Conservation (phyloP, 768 basidiomycete genomes). For the Mycena amicta region DNA sequence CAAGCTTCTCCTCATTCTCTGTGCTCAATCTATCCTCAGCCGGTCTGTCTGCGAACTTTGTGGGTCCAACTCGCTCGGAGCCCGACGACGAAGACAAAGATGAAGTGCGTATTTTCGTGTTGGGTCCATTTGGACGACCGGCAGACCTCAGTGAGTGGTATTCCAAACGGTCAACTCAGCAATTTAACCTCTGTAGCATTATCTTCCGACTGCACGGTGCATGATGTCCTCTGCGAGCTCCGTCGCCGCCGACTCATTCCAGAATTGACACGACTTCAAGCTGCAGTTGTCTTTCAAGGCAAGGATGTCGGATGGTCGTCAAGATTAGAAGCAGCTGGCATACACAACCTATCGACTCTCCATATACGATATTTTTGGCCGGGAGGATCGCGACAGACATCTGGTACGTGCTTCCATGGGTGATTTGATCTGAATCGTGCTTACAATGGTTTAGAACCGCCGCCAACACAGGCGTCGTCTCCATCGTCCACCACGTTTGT, state of each 20-base stretch:
- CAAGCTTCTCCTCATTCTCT: too few species aligned
- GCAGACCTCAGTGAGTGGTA: too few species aligned
- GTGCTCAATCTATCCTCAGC: too few species aligned
- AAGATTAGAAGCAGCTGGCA: background rate
- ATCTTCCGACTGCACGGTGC: background rate
- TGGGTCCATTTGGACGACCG: too few species aligned
- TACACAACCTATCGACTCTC: background rate
- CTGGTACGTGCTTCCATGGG: background rate
- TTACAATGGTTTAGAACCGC: background rate
- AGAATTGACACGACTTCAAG: background rate
- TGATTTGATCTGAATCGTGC: background rate
- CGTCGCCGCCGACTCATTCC: background rate
- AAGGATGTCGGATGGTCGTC: background rate
- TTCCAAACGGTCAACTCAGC: too few species aligned
- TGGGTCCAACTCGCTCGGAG: too few species aligned
- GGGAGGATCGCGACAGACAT: background rate
- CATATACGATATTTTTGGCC: background rate
- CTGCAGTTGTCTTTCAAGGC: background rate
- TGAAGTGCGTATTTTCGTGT: too few species aligned
- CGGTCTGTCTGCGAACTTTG: too few species aligned
- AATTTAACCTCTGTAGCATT: too few species aligned
- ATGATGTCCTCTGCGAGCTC: background rate
- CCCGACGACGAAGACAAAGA: too few species aligned
- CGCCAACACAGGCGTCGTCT: background rate
- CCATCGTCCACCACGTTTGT: background rate